Conservation (phyloP, 805 yeast species). For the Debaryomyces hansenii region DNA sequence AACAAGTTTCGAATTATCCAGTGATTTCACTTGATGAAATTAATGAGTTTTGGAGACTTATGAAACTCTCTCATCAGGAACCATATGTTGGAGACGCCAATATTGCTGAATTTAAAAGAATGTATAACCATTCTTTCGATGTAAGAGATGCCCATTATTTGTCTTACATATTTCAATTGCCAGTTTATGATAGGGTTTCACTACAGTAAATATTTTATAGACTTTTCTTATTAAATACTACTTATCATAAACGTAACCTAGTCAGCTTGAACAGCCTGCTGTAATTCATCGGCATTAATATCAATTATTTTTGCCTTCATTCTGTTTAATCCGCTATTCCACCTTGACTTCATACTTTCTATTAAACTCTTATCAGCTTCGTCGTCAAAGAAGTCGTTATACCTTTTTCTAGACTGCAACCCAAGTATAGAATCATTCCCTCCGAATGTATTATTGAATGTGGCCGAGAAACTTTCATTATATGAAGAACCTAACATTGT, state of each 20-base stretch:
- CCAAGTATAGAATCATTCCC: constrained; percentile 28
- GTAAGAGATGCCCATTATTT: constrained; percentile 26
- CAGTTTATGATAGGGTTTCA: background rate
- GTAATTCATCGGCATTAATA: constrained; percentile 39
- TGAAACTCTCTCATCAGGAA: constrained; percentile 7
- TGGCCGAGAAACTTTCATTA: constrained; percentile 36
- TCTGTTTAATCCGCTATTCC: constrained; percentile 10
- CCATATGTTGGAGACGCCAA: constrained; percentile 3
- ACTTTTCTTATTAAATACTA: background rate
- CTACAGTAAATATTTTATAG: background rate
- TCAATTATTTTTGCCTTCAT: constrained; percentile 27
- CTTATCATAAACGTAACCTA: background rate
- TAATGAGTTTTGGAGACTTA: constrained; percentile 14
- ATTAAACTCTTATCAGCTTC: constrained; percentile 22
- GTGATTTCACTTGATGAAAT: constrained; percentile 2
- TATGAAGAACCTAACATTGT: constrained; percentile 45
- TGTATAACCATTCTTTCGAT: constrained; percentile 19
- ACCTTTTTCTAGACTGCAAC: constrained; percentile 11
- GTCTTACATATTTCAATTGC: constrained; percentile 12
- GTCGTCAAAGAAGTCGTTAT: constrained; percentile 13
- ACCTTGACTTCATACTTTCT: constrained; percentile 14
- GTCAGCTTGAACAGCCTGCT: constrained; percentile 24
- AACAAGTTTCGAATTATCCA: background rate
- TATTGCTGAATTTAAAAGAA: constrained; percentile 12
- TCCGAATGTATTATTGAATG: constrained; percentile 25